phyloP scores from a whole-genome alignment of 139 green algal species.

The Tetraselmis striata region DNA sequence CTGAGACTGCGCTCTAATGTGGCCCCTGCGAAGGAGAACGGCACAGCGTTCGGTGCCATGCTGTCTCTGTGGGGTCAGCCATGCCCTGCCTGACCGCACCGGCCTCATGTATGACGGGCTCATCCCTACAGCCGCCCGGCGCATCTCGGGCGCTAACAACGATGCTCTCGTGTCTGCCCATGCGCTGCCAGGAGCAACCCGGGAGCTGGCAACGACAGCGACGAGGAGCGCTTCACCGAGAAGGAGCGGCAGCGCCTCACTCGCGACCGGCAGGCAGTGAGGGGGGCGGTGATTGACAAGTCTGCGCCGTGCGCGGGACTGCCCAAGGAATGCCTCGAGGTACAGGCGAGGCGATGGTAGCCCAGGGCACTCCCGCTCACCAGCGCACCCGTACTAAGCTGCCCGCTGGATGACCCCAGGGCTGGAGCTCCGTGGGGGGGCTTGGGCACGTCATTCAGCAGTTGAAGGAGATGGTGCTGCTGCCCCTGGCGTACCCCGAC shows the following conservation, averaged over 20 bases:
- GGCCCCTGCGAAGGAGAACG: no score
- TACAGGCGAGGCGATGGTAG: neutral
- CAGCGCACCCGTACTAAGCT: neutral
- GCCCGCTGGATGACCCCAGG: neutral
- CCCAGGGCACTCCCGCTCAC: neutral
- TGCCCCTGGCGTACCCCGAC: conserved; percentile 77
- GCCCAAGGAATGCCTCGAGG: neutral
- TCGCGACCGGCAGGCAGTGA: conserved; percentile 22
- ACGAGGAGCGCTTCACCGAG: conserved; percentile 43
- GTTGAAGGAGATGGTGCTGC: conserved; percentile 72
- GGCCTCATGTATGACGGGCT: no score
- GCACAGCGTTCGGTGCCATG: no score
- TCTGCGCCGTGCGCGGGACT: neutral
- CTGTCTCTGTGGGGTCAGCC: no score
- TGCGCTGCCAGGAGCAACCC: no score
- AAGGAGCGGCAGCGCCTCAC: conserved; percentile 36
- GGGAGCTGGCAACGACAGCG: conserved; percentile 24
- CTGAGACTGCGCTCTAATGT: no score
- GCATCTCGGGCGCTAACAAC: no score
- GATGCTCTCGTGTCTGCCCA: no score
- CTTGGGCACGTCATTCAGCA: conserved; percentile 40
- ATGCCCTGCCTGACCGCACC: no score
- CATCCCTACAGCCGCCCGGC: no score
- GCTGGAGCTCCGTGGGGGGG: conserved; percentile 45
- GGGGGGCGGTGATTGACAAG: conserved; percentile 5